Conservation (phyloP, 352 stramenopile genomes). For the Plasmopara viticola region DNA sequence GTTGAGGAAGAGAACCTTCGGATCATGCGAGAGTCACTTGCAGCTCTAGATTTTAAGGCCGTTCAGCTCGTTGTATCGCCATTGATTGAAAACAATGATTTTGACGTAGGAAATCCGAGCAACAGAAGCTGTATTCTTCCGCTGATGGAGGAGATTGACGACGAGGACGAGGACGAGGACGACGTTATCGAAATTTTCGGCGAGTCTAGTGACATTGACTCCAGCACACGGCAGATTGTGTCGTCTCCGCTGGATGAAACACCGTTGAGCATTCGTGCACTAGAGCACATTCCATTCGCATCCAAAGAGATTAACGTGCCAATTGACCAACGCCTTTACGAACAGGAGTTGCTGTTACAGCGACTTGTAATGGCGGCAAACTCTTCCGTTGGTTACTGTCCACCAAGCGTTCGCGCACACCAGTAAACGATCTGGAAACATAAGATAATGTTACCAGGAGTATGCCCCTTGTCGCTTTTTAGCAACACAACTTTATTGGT, state of each 20-base stretch:
- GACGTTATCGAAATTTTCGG: conserved; percentile 23
- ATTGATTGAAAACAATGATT: conserved; percentile 6
- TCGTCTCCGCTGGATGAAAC: conserved; percentile 24
- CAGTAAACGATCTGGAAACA: conserved; percentile 4
- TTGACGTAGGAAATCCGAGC: conserved; percentile 12
- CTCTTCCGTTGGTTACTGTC: conserved; percentile 25
- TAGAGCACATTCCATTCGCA: conserved; percentile 23
- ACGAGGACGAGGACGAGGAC: conserved; percentile 14
- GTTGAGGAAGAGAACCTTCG: conserved; percentile 28
- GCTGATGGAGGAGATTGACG: conserved; percentile 23
- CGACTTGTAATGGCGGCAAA: conserved; percentile 32
- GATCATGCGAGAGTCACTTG: conserved; percentile 27
- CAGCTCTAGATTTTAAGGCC: conserved; percentile 23
- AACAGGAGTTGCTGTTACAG: conserved; percentile 31
- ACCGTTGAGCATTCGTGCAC: conserved; percentile 4
- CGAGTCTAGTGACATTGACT: conserved; percentile 16
- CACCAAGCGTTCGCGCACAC: conserved; percentile 14
- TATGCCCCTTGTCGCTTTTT: too few relatives aligned
- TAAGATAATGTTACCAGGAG: too few relatives aligned
- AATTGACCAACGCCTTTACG: conserved; percentile 31
- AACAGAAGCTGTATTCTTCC: conserved; percentile 16
- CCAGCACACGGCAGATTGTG: conserved; percentile 24
- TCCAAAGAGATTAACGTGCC: conserved; percentile 17
- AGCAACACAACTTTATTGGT: too few relatives aligned
- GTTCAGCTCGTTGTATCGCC: conserved; percentile 17